Conservation (phyloP, 495 filamentous ascomycete genomes). For the Glonium stellatum region DNA sequence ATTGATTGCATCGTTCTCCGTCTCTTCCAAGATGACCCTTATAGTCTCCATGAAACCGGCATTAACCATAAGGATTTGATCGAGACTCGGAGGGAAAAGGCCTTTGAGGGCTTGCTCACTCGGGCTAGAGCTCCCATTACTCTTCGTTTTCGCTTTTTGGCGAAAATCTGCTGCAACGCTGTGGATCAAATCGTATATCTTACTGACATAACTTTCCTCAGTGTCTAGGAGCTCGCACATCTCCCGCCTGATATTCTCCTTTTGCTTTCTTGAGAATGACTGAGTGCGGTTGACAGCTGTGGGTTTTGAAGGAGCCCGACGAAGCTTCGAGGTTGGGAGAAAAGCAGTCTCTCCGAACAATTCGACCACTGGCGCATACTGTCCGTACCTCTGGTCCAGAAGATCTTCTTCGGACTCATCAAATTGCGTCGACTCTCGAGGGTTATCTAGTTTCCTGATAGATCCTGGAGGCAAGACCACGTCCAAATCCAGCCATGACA, state of each 20-base stretch:
- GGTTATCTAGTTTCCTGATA: conserved; percentile 51
- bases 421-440: conserved; percentile 32
- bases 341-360: conserved; percentile 77
- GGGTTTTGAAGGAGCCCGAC: conserved; percentile 78
- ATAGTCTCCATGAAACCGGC: conserved; percentile 68
- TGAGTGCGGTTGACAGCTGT: conserved; percentile 67
- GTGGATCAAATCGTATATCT: conserved; percentile 72
- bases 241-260: conserved; percentile 74
- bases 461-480: conserved; percentile 71
- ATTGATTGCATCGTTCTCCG: conserved; percentile 64
- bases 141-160: conserved; percentile 52
- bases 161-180: conserved; percentile 68
- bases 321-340: conserved; percentile 78
- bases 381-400: conserved; percentile 64
- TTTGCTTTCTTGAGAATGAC: conserved; percentile 70
- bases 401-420: conserved; percentile 47
- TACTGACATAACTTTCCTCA: conserved; percentile 85
- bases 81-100: conserved; percentile 73
- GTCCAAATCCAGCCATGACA: conserved; percentile 82
- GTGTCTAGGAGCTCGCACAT: conserved; percentile 91
- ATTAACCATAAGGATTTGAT: conserved; percentile 72
- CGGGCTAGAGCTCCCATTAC: conserved; percentile 60
- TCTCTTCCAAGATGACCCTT: conserved; percentile 68
- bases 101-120: conserved; percentile 61
- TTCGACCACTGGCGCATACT: conserved; percentile 64